Evolutionary conservation across 2,329 filamentous ascomycete species (phyloP).

Genomic region (Monosporascus cannonballus): DNA sequence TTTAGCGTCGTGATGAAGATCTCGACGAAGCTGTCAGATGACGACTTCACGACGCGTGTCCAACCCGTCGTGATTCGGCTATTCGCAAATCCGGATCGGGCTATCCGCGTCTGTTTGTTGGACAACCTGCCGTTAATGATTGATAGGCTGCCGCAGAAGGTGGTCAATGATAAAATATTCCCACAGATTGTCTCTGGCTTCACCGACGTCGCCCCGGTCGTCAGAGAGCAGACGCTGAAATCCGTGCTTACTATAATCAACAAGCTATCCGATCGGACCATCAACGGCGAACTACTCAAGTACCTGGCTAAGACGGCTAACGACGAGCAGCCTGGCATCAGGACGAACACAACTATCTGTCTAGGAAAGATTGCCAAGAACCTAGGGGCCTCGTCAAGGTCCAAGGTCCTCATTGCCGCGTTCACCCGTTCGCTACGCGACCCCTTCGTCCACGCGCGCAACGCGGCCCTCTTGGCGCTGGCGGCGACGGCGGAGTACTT

Average conservation of each 20-base stretch:
- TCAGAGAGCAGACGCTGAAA: constrained; percentile 93
- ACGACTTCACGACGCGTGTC: constrained; percentile 82
- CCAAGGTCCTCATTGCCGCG: constrained; percentile 88
- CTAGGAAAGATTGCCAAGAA: constrained; percentile 93
- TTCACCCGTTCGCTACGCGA: constrained; percentile 86
- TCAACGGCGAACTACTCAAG: constrained; percentile 88
- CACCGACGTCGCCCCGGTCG: constrained; percentile 81
- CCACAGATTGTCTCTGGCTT: constrained; percentile 96
- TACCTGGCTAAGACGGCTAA: constrained; percentile 94
- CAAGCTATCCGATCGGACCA: constrained; percentile 85
- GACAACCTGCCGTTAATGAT: constrained; percentile 90
- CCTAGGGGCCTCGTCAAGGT: constrained; percentile 68
- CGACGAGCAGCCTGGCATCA: constrained; percentile 93
- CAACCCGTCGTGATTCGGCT: constrained; percentile 81
- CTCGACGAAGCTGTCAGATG: constrained; percentile 74
- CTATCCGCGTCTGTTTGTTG: constrained; percentile 82
- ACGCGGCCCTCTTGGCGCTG: constrained; percentile 80
- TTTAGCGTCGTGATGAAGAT: constrained; percentile 88
- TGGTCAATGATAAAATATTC: constrained; percentile 95
- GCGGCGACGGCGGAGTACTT: constrained; percentile 82
- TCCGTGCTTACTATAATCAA: constrained; percentile 80
- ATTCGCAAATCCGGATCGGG: constrained; percentile 87
- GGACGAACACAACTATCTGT: constrained; percentile 97
- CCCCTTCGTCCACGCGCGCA: constrained; percentile 90
- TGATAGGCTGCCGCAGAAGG: constrained; percentile 77